phyloP scores from a whole-genome alignment of 305 asterid genomes.

The Rubia balearica region DNA sequence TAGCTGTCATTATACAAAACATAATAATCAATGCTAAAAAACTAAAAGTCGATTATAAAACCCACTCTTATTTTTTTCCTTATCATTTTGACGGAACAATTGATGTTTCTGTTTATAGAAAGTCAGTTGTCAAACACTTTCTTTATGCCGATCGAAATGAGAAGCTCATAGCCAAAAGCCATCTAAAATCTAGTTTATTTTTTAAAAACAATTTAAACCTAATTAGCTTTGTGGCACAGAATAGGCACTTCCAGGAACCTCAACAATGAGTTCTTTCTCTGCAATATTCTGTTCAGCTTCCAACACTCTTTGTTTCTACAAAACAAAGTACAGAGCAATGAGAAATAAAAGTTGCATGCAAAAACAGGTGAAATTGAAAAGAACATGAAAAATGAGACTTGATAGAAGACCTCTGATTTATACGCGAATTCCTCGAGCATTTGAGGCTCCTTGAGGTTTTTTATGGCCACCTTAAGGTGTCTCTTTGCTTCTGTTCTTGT shows the following conservation, averaged over 20 bases:
- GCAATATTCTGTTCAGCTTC: constrained; percentile 24
- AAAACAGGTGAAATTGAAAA: not conserved
- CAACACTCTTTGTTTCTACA: constrained; percentile 28
- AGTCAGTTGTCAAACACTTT: no score
- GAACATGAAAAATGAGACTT: not conserved
- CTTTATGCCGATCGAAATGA: no score
- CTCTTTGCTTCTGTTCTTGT: constrained; percentile 57
- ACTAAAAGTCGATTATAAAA: no score
- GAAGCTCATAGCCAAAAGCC: no score
- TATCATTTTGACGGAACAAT: no score
- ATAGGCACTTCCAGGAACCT: constrained; percentile 94
- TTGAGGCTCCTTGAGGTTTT: constrained; percentile 29
- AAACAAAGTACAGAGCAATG: not conserved
- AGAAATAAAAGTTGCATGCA: not conserved
- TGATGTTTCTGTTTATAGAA: no score
- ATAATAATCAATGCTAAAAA: no score
- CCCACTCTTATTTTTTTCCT: no score
- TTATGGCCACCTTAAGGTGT: constrained; percentile 50
- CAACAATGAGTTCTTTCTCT: constrained; percentile 52
- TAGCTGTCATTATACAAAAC: no score
- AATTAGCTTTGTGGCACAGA: constrained; percentile 31
- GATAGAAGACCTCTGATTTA: constrained; percentile 36
- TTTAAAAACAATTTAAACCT: not conserved
- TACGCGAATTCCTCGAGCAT: constrained; percentile 18
- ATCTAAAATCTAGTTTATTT: not conserved